These are phyloP conservation scores for Dimocarpus longan DNA, from an alignment of 345 rosid genomes.

Conservation along the genomic window DNA sequence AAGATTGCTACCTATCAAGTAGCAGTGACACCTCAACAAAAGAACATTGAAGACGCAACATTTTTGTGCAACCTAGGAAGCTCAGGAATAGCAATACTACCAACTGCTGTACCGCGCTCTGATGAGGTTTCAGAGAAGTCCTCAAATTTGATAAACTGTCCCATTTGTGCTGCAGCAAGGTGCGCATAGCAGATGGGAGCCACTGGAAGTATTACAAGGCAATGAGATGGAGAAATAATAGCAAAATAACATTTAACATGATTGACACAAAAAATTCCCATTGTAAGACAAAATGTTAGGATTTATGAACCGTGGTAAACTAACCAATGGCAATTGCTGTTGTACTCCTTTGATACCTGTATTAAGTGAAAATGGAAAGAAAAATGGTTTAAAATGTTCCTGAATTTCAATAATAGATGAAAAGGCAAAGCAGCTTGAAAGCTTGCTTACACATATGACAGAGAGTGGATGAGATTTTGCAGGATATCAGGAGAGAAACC, in stretches of 20 bases:
- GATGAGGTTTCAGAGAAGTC: constrained; percentile 57
- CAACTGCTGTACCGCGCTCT: constrained; percentile 35
- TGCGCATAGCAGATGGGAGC: constrained; percentile 94
- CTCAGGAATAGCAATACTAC: constrained; percentile 45
- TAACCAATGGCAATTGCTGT: constrained; percentile 82
- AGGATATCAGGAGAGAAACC: constrained; percentile 72
- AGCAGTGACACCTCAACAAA: constrained; percentile 54
- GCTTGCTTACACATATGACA: constrained; percentile 88
- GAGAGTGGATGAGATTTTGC: constrained; percentile 69
- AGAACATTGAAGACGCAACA: constrained; percentile 73
- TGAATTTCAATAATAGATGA: not conserved
- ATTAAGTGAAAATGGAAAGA: constrained; percentile 1
- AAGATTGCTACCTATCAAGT: constrained; percentile 2
- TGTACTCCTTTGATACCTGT: constrained; percentile 86
- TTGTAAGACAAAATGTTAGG: not conserved
- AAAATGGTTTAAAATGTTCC: constrained; percentile 13
- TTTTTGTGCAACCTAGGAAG: constrained; percentile 65
- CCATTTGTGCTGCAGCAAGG: constrained; percentile 78
- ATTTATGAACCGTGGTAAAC: not conserved
- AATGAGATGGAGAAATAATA: not conserved
- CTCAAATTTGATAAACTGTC: constrained; percentile 74
- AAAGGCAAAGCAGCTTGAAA: constrained; percentile 15
- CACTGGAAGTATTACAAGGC: constrained; percentile 43
- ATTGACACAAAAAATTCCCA: not conserved
- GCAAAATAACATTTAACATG: not conserved